These are phyloP conservation scores for Tremellales sp. DNA, from an alignment of 1,284 basidiomycete genomes.

Conservation along the genomic window DNA sequence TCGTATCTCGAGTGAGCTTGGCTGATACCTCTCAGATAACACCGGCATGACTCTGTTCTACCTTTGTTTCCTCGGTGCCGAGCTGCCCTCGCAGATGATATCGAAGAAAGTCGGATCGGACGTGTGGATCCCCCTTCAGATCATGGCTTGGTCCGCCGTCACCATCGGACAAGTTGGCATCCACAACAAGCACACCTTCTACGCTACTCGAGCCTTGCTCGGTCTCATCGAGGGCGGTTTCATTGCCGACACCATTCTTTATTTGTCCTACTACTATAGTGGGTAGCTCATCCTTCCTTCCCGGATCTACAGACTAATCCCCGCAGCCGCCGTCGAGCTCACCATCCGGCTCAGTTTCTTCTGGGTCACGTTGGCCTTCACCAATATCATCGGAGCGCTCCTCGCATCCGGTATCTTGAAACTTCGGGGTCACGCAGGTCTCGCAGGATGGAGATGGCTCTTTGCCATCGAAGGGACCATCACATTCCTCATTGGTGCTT, in stretches of 20 bases:
- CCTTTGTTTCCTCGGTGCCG: conserved; percentile 37
- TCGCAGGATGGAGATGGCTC: conserved; percentile 42
- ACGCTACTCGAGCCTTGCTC: conserved; percentile 40
- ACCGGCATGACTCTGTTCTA: conserved; percentile 40
- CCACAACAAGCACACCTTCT: conserved; percentile 31
- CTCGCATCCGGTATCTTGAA: conserved; percentile 42
- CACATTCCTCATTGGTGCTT: conserved; percentile 40
- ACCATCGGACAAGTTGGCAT: conserved; percentile 34
- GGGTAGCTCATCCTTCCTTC: neutral
- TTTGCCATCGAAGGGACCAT: conserved; percentile 39
- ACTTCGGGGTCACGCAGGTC: conserved; percentile 34
- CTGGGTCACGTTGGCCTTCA: conserved; percentile 38
- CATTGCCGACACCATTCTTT: conserved; percentile 48
- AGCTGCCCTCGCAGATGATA: conserved; percentile 44
- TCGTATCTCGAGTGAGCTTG: neutral
- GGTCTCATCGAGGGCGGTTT: conserved; percentile 48
- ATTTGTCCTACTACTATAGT: conserved; percentile 47
- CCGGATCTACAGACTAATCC: conserved; percentile 17
- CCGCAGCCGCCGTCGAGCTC: conserved; percentile 32
- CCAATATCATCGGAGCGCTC: conserved; percentile 36
- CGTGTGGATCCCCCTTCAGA: conserved; percentile 46
- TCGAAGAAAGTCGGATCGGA: conserved; percentile 48
- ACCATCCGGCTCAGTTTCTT: conserved; percentile 46
- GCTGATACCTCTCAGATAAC: conserved; percentile 26
- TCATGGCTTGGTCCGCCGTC: conserved; percentile 43